Conservation (phyloP, 169 alveolate species). For the Cyclospora cayetanensis region DNA sequence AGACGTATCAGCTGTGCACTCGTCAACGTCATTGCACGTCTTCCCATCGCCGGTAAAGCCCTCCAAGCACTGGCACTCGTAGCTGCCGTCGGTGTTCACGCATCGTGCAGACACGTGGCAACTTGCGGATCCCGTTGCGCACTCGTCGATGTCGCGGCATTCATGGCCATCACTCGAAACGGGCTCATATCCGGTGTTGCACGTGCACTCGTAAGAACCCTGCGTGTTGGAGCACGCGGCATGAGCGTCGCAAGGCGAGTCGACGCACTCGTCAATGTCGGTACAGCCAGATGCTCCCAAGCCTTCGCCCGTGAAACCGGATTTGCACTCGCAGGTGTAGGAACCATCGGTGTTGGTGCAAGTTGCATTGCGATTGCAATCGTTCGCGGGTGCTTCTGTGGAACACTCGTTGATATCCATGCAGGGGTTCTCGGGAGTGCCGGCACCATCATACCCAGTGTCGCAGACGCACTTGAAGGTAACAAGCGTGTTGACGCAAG, state of each 20-base stretch:
- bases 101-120: conserved; percentile 73
- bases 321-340: conserved; percentile 76
- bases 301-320: conserved; percentile 72
- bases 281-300: conserved; percentile 53
- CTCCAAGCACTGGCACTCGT: conserved; percentile 71
- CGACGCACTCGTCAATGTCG: conserved; percentile 75
- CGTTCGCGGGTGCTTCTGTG: conserved; percentile 65
- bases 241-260: conserved; percentile 64
- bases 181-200: conserved; percentile 70
- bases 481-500: conserved; percentile 15
- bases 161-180: conserved; percentile 52
- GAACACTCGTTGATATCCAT: conserved; percentile 79
- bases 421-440: conserved; percentile 62
- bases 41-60: conserved; percentile 72
- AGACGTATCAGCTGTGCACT: conserved; percentile 65
- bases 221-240: conserved; percentile 77
- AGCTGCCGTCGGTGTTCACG: conserved; percentile 72
- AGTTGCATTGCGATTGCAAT: conserved; percentile 73
- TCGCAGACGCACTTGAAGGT: conserved; percentile 64
- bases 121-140: conserved; percentile 69
- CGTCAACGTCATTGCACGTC: conserved; percentile 74
- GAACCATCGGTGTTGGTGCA: conserved; percentile 78
- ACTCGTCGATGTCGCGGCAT: conserved; percentile 77
- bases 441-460: conserved; percentile 45
- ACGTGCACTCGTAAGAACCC: conserved; percentile 75